phyloP scores from a whole-genome alignment of 306 rosid genomes.

The Trichosanthes truncata region DNA sequence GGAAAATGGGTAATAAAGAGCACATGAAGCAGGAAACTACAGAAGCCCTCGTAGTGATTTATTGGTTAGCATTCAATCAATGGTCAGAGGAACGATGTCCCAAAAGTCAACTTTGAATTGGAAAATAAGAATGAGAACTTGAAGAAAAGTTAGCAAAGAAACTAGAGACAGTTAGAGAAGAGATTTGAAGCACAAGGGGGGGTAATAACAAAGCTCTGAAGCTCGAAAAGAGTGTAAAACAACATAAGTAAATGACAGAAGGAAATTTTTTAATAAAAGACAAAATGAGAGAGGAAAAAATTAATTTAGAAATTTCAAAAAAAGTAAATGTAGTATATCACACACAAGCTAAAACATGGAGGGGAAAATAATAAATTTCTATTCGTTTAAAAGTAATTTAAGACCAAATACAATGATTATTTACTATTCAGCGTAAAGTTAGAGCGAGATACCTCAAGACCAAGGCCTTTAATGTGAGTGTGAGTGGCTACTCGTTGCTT shows the following conservation, averaged over 20 bases:
- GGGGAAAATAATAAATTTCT: neutral
- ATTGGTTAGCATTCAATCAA: neutral
- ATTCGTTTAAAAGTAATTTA: neutral
- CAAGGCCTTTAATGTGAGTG: constrained; percentile 81
- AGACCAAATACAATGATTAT: neutral
- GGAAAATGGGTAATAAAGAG: neutral
- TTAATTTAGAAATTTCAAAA: neutral
- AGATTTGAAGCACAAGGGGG: neutral
- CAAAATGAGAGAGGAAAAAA: neutral
- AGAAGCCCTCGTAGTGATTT: neutral
- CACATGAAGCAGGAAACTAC: neutral
- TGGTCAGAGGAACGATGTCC: neutral
- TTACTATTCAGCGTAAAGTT: neutral
- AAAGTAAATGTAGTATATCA: neutral
- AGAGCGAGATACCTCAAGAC: constrained; percentile 58
- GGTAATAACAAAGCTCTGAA: neutral
- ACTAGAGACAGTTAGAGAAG: neutral
- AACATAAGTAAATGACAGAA: neutral
- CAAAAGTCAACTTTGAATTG: neutral
- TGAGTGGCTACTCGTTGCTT: constrained; percentile 60
- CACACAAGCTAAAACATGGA: neutral
- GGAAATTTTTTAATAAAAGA: neutral
- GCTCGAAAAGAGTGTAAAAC: neutral
- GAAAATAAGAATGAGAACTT: neutral
- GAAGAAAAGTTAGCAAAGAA: neutral